phyloP scores from a whole-genome alignment of 371 early-diverging fungal genomes.

The Gilbertella persicaria region DNA sequence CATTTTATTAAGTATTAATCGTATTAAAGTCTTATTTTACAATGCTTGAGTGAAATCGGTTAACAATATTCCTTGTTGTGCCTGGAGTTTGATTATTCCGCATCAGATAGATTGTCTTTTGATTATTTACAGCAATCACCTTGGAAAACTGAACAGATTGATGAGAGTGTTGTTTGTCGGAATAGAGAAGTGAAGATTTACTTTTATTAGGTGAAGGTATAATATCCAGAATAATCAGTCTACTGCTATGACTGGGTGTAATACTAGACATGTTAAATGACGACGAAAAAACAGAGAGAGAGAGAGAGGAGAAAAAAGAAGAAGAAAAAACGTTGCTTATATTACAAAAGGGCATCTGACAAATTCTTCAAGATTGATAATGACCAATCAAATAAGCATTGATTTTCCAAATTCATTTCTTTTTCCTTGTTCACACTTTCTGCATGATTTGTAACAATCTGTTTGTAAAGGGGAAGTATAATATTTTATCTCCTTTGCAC shows the following conservation, averaged over 20 bases:
- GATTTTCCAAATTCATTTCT: too few species aligned
- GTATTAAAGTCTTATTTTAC: too few species aligned
- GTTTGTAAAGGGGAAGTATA: too few species aligned
- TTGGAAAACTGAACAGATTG: conserved; percentile 17
- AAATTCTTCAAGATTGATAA: too few species aligned
- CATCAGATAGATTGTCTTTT: conserved; percentile 15
- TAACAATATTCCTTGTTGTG: conserved; percentile 9
- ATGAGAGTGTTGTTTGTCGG: not conserved
- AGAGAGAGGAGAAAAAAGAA: not conserved
- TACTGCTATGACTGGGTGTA: not conserved
- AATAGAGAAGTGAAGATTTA: conserved; percentile 1
- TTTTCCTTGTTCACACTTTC: too few species aligned
- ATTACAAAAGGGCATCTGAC: too few species aligned
- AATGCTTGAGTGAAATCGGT: conserved; percentile 5
- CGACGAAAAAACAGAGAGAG: too few species aligned
- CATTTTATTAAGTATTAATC: too few species aligned
- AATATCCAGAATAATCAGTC: conserved; percentile 12
- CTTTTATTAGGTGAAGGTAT: not conserved
- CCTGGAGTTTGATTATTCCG: conserved; percentile 15
- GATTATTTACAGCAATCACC: conserved; percentile 16
- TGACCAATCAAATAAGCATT: too few species aligned
- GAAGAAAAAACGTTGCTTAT: conserved; percentile 1
- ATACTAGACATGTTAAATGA: conserved; percentile 1
- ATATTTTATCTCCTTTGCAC: too few species aligned
- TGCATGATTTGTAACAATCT: too few species aligned